A percentile compares a stretch with the other conserved stretches of the same genome.
phyloP scores from a whole-genome alignment of 768 basidiomycete genomes.

The Mycena filopes region DNA sequence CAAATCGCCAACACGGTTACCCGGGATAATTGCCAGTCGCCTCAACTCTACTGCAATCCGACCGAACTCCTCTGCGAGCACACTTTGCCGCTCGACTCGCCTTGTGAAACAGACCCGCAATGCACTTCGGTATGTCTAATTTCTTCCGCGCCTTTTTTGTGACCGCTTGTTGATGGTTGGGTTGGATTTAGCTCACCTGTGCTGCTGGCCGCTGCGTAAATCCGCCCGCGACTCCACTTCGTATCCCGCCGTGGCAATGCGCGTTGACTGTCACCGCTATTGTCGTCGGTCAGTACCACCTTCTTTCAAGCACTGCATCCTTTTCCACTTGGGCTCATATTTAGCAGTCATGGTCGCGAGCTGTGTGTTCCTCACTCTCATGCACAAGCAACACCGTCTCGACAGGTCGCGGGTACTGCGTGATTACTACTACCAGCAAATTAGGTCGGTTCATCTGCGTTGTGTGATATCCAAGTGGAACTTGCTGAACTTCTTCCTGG shows the following conservation, averaged over 20 bases:
- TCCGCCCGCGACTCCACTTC: slow-evolving; percentile 50
- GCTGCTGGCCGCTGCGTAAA: slow-evolving; percentile 41
- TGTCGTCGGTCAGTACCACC: slow-evolving; percentile 46
- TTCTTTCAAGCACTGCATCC: too few relatives aligned
- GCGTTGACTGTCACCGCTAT: slow-evolving; percentile 50
- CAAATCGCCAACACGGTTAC: slow-evolving; percentile 62
- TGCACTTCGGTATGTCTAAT: slow-evolving; percentile 53
- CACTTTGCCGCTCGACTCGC: slow-evolving; percentile 51
- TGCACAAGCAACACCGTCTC: slow-evolving; percentile 55
- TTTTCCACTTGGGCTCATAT: too few relatives aligned
- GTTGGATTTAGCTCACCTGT: slow-evolving; percentile 43
- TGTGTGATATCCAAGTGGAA: neutral
- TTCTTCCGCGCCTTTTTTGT: neutral
- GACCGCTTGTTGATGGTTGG: neutral
- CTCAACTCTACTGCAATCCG: slow-evolving; percentile 66
- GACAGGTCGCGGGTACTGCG: slow-evolving; percentile 51
- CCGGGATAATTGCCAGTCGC: slow-evolving; percentile 66
- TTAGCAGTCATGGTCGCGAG: slow-evolving; percentile 50
- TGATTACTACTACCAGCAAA: slow-evolving; percentile 63
- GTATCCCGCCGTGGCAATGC: slow-evolving; percentile 57
- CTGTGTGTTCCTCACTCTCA: slow-evolving; percentile 48
- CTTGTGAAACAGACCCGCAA: slow-evolving; percentile 65
- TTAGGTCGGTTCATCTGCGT: slow-evolving; percentile 41
- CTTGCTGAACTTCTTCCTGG: neutral
- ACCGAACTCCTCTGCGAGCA: slow-evolving; percentile 53